Percentiles rank a stretch among this genome's conserved stretches.
Evolutionary conservation across 164 flowering plant species (phyloP).

Genomic region (Chloranthus sessilifolius): DNA sequence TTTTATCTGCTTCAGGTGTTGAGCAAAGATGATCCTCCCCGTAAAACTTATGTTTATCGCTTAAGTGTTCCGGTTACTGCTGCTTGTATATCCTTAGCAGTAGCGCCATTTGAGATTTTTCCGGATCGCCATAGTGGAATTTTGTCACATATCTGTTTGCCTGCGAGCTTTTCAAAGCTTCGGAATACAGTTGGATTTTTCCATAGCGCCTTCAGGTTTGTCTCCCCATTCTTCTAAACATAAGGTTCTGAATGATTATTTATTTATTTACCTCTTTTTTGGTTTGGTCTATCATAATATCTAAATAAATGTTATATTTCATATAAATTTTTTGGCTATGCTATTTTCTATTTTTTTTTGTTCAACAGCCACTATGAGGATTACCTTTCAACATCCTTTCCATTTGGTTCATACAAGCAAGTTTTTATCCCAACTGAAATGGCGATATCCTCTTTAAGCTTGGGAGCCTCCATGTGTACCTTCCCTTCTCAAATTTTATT

Average conservation of each 20-base stretch:
- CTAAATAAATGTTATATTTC: neutral
- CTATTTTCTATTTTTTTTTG: neutral
- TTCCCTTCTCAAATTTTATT: conserved; percentile 77
- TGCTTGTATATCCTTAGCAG: conserved; percentile 75
- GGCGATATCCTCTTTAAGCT: conserved; percentile 57
- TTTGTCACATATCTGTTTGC: conserved; percentile 74
- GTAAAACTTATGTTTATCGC: conserved; percentile 78
- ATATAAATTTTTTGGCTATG: neutral
- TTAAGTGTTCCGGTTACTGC: conserved; percentile 76
- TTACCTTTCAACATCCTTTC: conserved; percentile 76
- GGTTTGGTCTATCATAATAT: neutral
- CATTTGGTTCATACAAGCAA: conserved; percentile 97
- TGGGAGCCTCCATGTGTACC: conserved; percentile 81
- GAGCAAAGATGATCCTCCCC: conserved; percentile 85
- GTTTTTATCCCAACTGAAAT: conserved; percentile 84
- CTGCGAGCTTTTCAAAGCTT: conserved; percentile 48
- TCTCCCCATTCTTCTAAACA: neutral
- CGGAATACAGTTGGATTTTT: conserved; percentile 76
- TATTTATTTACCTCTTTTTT: too few species aligned
- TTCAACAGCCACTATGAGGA: conserved; percentile 76
- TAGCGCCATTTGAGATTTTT: conserved; percentile 83
- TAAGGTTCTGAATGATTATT: conserved; percentile 1
- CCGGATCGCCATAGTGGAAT: conserved; percentile 55
- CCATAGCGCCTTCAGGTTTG: conserved; percentile 79
- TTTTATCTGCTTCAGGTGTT: conserved; percentile 46